Evolutionary conservation across 257 asterid species (phyloP).

Genomic region (Solanum chiquidenum): DNA sequence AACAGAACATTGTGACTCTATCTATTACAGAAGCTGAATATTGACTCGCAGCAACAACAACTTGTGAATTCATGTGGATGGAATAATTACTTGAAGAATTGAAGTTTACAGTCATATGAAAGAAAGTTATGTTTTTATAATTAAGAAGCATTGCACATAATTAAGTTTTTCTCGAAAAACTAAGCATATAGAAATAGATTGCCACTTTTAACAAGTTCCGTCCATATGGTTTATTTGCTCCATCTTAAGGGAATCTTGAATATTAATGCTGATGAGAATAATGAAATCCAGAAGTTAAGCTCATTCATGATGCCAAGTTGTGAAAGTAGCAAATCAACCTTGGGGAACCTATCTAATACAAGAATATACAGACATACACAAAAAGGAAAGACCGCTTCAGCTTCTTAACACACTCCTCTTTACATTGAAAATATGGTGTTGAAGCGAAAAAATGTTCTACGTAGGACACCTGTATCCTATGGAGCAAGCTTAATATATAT

Average conservation of each 20-base stretch:
- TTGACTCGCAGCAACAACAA: not conserved
- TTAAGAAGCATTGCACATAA: not conserved
- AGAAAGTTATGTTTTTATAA: not conserved
- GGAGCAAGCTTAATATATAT: not conserved
- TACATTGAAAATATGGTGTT: not conserved
- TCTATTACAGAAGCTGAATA: not conserved
- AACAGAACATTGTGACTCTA: not conserved
- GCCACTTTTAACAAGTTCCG: not conserved
- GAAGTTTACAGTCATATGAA: not conserved
- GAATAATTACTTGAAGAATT: not conserved
- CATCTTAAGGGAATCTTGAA: not conserved
- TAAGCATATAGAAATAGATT: not conserved
- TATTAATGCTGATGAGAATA: not conserved
- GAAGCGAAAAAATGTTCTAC: not conserved
- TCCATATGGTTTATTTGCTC: not conserved
- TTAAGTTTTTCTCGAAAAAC: not conserved
- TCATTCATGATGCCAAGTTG: not conserved
- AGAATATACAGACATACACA: not conserved
- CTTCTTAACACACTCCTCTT: not conserved
- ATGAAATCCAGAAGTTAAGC: not conserved
- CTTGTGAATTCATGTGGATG: not conserved
- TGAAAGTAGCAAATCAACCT: not conserved
- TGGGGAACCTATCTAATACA: not conserved
- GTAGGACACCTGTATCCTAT: not conserved
- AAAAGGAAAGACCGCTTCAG: not conserved